phyloP scores from a whole-genome alignment of 2,329 filamentous ascomycete species.

The Colletotrichum sp. region DNA sequence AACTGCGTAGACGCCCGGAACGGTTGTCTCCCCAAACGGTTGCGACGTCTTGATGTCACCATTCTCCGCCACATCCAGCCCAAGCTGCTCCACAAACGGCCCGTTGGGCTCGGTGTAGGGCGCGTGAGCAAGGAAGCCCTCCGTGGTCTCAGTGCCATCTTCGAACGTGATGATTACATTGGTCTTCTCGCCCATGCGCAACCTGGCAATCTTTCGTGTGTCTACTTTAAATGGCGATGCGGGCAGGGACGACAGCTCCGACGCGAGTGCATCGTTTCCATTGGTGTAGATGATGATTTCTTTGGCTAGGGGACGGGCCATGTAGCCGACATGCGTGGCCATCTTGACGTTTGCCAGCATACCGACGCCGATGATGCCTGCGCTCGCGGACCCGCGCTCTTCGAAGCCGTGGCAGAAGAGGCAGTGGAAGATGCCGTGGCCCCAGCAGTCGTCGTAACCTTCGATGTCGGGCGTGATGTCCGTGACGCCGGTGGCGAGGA shows the following conservation, averaged over 20 bases:
- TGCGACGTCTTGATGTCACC: constrained; percentile 47
- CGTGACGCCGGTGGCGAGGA: constrained; percentile 57
- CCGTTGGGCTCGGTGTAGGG: constrained; percentile 42
- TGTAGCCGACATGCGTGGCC: constrained; percentile 44
- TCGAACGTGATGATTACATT: constrained; percentile 41
- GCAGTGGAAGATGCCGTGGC: constrained; percentile 59
- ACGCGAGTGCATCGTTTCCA: constrained; percentile 38
- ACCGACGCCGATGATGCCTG: constrained; percentile 51
- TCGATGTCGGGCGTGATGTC: constrained; percentile 56
- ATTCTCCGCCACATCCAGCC: constrained; percentile 42
- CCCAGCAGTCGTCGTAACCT: constrained; percentile 63
- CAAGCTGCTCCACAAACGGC: constrained; percentile 46
- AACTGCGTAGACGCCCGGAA: constrained; percentile 56
- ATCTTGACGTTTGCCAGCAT: constrained; percentile 32
- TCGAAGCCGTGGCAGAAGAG: constrained; percentile 67
- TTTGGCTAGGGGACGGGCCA: constrained; percentile 47
- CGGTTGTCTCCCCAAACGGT: constrained; percentile 54
- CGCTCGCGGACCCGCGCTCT: constrained; percentile 50
- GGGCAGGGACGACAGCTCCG: constrained; percentile 29
- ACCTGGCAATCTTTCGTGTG: constrained; percentile 30
- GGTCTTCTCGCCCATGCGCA: constrained; percentile 29
- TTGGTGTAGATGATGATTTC: constrained; percentile 58
- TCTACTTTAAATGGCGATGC: constrained; percentile 42
- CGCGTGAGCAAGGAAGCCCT: constrained; percentile 46
- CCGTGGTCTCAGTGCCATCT: constrained; percentile 38